phyloP scores from a whole-genome alignment of 1,139 yeast species.

The Ogataea hybrid region DNA sequence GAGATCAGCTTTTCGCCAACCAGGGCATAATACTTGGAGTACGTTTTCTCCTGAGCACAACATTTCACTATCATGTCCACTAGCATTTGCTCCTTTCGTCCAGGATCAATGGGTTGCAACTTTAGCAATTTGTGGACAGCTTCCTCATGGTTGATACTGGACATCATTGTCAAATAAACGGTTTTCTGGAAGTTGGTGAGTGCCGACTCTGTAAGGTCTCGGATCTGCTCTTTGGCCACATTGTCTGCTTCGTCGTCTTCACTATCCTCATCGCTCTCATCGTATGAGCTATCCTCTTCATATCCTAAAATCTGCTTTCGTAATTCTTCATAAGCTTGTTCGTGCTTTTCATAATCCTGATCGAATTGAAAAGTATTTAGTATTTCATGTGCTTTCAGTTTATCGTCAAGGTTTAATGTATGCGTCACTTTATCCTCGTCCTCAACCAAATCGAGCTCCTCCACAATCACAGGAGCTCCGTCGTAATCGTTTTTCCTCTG shows the following conservation, averaged over 20 bases:
- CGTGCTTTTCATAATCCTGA: constrained; percentile 40
- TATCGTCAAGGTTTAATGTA: constrained; percentile 53
- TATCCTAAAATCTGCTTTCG: constrained; percentile 47
- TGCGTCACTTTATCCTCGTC: constrained; percentile 65
- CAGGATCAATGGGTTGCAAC: constrained; percentile 40
- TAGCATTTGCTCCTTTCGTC: constrained; percentile 40
- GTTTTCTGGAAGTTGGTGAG: constrained; percentile 64
- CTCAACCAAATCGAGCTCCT: constrained; percentile 58
- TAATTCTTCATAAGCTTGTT: constrained; percentile 21
- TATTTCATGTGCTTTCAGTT: constrained; percentile 44
- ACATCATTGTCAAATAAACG: constrained; percentile 80
- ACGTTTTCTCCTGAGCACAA: constrained; percentile 85
- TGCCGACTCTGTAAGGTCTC: constrained; percentile 71
- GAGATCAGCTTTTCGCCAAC: constrained; percentile 68
- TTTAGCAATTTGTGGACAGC: constrained; percentile 81
- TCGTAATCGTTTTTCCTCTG: constrained; percentile 48
- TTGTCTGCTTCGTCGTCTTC: constrained; percentile 31
- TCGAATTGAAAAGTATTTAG: constrained; percentile 56
- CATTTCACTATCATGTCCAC: constrained; percentile 79
- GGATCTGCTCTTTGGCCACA: constrained; percentile 34
- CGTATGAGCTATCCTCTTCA: constrained; percentile 32
- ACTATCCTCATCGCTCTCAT: constrained; percentile 20
- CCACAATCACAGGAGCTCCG: constrained; percentile 34
- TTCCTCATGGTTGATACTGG: constrained; percentile 93
- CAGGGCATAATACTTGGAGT: constrained; percentile 81